phyloP scores from a whole-genome alignment of 192 early-diverging fungal species.

The Entomortierella parvispora region DNA sequence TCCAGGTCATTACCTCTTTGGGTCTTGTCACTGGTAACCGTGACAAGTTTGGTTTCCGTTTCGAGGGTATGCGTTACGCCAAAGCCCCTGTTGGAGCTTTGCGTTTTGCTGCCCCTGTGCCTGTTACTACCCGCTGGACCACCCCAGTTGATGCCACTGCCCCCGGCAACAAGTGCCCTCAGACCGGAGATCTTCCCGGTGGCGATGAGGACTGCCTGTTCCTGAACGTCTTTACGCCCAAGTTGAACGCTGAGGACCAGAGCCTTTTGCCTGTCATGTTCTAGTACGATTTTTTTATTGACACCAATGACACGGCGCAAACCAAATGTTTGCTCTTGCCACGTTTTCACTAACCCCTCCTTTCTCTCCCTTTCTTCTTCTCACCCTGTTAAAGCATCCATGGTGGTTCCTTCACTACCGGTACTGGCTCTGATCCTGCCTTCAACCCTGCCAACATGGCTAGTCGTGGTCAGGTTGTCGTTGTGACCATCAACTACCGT shows the following conservation, averaged over 20 bases:
- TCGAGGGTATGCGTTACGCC: constrained; percentile 52
- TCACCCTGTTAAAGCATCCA: constrained; percentile 22
- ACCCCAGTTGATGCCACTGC: constrained; percentile 38
- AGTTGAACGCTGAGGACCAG: constrained; percentile 27
- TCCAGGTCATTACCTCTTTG: constrained; percentile 29
- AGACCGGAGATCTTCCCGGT: constrained; percentile 32
- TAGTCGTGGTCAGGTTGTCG: constrained; percentile 45
- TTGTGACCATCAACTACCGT: constrained; percentile 52
- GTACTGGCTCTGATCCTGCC: constrained; percentile 48
- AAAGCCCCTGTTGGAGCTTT: constrained; percentile 46
- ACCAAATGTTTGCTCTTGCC: not conserved
- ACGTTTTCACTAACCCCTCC: not conserved
- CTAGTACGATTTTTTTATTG: constrained; percentile 22
- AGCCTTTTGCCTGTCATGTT: constrained; percentile 47
- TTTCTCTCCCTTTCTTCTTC: not conserved
- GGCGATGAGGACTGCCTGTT: constrained; percentile 53
- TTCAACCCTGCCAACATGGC: constrained; percentile 52
- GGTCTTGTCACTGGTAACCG: constrained; percentile 41
- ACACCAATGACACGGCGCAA: not conserved
- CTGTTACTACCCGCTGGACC: constrained; percentile 25
- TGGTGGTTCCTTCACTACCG: constrained; percentile 50
- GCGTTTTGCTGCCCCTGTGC: constrained; percentile 45
- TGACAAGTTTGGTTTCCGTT: constrained; percentile 46
- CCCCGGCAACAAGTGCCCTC: constrained; percentile 45
- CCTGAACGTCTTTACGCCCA: constrained; percentile 50